Evolutionary conservation across 1,284 basidiomycete species (phyloP), one percentile per base, ranked within the genome.

Genomic region (Neolentinus lepideus): DNA sequence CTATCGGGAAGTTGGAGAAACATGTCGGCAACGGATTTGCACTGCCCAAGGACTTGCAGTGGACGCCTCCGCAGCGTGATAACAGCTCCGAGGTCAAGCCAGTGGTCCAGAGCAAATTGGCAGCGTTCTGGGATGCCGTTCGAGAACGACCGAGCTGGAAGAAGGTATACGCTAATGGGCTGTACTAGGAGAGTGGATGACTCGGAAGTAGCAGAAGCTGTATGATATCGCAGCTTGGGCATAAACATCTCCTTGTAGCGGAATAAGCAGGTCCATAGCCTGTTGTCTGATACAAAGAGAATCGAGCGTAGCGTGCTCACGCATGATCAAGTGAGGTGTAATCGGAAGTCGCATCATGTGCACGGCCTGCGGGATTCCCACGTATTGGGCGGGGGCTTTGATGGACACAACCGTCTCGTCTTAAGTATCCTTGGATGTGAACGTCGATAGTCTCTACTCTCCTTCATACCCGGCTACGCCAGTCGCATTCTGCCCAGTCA

Each of bases 111-210:
- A 72, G 68, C 56, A 84, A 80, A 63, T 60, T 89, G 25, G 78
- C 72, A 0, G 75, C 70, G 24, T 84, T 88, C 65, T 92, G 88
- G 87, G 81, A 85, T 60, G 75, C 75, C 12, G 75, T 90, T 70
- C 76, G 76, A 60, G 76, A 78, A 62, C 70, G 88, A 58, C 69
- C 73, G 11, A 88, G 87, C 67, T 92, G 87, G 83, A 79, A 83
- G 70, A 80, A 77, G 62, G 76, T 89, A 56, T 88, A 84, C 61
- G 73, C 63, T 22, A 67, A 70, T 29, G 78, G 75, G 9, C 59
- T 82, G 57, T 76, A 75, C 65, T 83, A 62, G 67, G 46, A 14
- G 38, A 6, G 19, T 43, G 38, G 35, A 24, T 16, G 57, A 54
- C 46, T 54, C 14, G 9, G 19, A 16, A 22, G 47, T 16, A 26